These are phyloP conservation scores for Volvox carteri DNA, from an alignment of 163 green algal species.

Conservation along the genomic window DNA sequence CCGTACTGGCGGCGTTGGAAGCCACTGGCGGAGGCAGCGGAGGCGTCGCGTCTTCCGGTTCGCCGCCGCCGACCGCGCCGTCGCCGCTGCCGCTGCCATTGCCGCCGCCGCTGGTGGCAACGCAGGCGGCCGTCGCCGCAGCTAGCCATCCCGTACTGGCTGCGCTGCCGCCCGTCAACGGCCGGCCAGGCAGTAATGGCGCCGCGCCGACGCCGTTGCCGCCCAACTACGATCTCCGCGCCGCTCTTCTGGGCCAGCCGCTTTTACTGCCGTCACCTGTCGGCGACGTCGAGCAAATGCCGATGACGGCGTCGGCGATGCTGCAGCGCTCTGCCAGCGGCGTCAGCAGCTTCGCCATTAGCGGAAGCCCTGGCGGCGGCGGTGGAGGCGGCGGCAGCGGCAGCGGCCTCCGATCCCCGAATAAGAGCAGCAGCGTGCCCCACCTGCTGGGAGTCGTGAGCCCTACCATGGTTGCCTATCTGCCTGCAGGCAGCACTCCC, in stretches of 20 bases:
- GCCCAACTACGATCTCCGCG: constrained; percentile 13
- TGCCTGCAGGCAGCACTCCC: neutral
- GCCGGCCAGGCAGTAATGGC: constrained; percentile 39
- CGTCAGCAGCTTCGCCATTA: neutral
- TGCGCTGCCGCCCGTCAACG: neutral
- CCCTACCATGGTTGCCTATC: neutral
- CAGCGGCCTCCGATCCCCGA: neutral
- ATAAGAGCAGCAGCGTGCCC: constrained; percentile 16
- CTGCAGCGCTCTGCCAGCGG: constrained; percentile 17
- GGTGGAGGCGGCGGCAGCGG: constrained; percentile 13
- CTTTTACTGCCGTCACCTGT: neutral
- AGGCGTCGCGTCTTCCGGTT: neutral
- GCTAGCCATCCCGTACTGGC: constrained; percentile 11
- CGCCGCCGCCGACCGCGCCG: neutral
- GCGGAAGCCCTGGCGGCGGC: too few relatives aligned
- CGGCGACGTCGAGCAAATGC: neutral
- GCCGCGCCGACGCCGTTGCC: constrained; percentile 37
- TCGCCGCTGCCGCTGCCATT: too few relatives aligned
- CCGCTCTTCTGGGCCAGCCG: neutral
- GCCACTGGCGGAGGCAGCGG: neutral
- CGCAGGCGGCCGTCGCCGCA: constrained; percentile 8
- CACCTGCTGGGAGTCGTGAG: neutral
- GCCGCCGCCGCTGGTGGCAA: constrained; percentile 46
- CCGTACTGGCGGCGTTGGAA: constrained; percentile 48
- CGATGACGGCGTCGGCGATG: neutral